Evolutionary conservation across 148 eudicot species (phyloP).

Genomic region (Rhododendron ovatum): DNA sequence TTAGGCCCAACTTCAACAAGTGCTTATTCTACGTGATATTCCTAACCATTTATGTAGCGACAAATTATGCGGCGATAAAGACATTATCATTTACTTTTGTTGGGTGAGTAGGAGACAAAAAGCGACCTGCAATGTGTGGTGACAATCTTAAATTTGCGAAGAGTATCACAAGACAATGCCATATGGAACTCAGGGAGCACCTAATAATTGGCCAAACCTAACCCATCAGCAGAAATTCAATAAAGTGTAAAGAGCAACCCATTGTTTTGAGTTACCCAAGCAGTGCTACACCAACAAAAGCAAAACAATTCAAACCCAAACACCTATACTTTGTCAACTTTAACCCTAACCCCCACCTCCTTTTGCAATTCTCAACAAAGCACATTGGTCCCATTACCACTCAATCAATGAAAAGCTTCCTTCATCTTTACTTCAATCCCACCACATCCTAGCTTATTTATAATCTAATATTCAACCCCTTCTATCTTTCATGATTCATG

Average conservation of each 20-base stretch:
- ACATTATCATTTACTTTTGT: too few species aligned
- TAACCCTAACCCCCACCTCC: conserved; percentile 22
- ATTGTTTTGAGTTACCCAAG: not conserved
- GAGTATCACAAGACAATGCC: too few species aligned
- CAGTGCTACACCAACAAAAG: conserved; percentile 17
- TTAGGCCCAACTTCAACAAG: not conserved
- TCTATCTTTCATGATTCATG: not conserved
- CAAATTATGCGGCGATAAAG: too few species aligned
- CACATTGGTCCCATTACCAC: conserved; percentile 33
- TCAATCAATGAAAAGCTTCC: conserved; percentile 25
- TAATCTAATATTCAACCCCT: not conserved
- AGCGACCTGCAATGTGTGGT: too few species aligned
- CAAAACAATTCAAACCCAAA: conserved; percentile 35
- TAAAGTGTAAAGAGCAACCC: conserved; percentile 8
- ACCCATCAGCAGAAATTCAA: conserved; percentile 9
- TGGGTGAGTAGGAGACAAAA: too few species aligned
- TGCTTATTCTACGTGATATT: too few species aligned
- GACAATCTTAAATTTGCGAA: too few species aligned
- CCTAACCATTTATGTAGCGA: too few species aligned
- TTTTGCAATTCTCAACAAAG: conserved; percentile 38
- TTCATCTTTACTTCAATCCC: conserved; percentile 18
- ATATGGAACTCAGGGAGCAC: too few species aligned
- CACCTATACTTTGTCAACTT: conserved; percentile 15
- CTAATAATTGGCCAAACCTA: not conserved
- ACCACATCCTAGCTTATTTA: conserved; percentile 10